Conservation (phyloP, 352 stramenopile genomes). For the Phytophthora europaea region DNA sequence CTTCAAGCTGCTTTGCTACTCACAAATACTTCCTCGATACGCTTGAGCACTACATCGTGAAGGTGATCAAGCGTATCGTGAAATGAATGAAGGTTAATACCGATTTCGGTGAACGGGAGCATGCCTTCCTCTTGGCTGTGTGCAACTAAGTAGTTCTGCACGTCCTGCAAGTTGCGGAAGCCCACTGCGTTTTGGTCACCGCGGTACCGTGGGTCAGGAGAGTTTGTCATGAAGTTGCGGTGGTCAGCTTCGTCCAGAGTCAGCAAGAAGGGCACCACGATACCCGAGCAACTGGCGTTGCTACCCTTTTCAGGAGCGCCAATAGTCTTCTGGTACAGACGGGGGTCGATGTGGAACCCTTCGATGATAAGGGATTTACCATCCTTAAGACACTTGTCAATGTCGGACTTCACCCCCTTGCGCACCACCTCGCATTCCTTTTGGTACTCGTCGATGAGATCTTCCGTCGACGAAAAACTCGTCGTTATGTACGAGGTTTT, state of each 20-base stretch:
- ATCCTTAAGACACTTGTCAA: slow-evolving; percentile 91
- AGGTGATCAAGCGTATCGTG: slow-evolving; percentile 87
- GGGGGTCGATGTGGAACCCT: slow-evolving; percentile 88
- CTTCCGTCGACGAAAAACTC: slow-evolving; percentile 66
- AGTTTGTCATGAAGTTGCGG: slow-evolving; percentile 83
- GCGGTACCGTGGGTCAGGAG: slow-evolving; percentile 87
- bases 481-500: slow-evolving; percentile 78
- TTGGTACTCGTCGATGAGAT: slow-evolving; percentile 75
- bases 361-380: slow-evolving; percentile 92
- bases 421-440: slow-evolving; percentile 86
- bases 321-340: slow-evolving; percentile 85
- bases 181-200: slow-evolving; percentile 57
- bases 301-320: slow-evolving; percentile 36
- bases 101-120: slow-evolving; percentile 80
- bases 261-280: slow-evolving; percentile 85
- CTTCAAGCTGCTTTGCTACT: slow-evolving; percentile 20
- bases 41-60: slow-evolving; percentile 88
- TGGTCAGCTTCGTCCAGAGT: slow-evolving; percentile 76
- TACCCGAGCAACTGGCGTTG: slow-evolving; percentile 60
- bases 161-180: slow-evolving; percentile 80
- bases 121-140: slow-evolving; percentile 56
- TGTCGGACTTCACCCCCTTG: slow-evolving; percentile 85
- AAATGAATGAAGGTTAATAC: slow-evolving; percentile 89
- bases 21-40: slow-evolving; percentile 82
- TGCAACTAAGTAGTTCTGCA: slow-evolving; percentile 78